These are phyloP conservation scores for Verticillium klebahnii DNA, from an alignment of 2,329 filamentous ascomycete species.

Conservation along the genomic window DNA sequence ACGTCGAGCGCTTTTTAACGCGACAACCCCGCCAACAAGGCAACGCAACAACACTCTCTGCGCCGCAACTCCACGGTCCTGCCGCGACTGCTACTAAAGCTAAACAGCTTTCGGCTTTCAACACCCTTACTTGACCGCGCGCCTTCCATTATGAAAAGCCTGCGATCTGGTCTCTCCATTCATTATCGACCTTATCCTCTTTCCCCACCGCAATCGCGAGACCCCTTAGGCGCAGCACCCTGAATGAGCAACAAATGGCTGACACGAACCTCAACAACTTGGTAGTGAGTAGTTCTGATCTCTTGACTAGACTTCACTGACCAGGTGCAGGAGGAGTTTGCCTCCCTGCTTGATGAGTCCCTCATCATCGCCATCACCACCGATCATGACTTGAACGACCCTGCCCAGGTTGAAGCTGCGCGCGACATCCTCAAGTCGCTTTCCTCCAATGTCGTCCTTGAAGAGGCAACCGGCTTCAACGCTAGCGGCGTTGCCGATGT, in stretches of 20 bases:
- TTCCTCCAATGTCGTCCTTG: conserved; percentile 56
- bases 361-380: conserved; percentile 70
- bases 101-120: not conserved
- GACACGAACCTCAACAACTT: not conserved
- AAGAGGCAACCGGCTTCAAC: conserved; percentile 75
- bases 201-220: not conserved
- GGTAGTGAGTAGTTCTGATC: not conserved
- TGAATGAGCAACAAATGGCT: not conserved
- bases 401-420: conserved; percentile 47
- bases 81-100: not conserved
- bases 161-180: not conserved
- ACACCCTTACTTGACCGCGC: not conserved
- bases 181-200: not conserved
- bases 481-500: conserved; percentile 62
- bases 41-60: not conserved
- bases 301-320: not conserved
- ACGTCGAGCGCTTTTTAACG: not conserved
- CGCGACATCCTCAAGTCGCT: conserved; percentile 60
- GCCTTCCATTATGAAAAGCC: not conserved
- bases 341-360: conserved; percentile 70
- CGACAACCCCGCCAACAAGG: not conserved
- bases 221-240: not conserved
- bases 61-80: not conserved
- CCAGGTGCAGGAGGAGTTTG: conserved; percentile 60
- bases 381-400: conserved; percentile 63